Percentiles rank a stretch among this genome's conserved stretches.
These are phyloP conservation scores for Triangularia setosa DNA, from an alignment of 2,329 filamentous ascomycete genomes.

Conservation along the genomic window DNA sequence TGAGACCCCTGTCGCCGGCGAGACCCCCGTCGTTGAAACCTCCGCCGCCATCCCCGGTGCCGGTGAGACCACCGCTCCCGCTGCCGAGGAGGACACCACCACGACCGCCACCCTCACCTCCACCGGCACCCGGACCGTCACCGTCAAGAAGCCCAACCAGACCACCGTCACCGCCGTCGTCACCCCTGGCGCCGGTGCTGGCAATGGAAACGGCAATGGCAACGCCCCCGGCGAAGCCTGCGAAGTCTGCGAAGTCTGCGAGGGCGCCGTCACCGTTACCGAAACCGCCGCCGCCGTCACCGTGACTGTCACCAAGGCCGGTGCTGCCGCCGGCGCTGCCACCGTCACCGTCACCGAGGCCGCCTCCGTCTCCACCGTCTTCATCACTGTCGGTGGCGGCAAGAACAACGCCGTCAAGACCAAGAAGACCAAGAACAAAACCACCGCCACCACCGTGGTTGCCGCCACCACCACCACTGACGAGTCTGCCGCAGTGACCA, in stretches of 20 bases:
- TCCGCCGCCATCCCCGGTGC: constrained; percentile 1
- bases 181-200: constrained; percentile 6
- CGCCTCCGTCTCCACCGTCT: constrained; percentile 21
- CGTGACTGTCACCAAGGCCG: constrained; percentile 16
- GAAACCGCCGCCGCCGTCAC: constrained; percentile 14
- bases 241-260: background rate
- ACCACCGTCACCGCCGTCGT: constrained; percentile 9
- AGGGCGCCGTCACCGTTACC: constrained; percentile 5
- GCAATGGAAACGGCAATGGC: constrained; percentile 8
- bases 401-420: background rate
- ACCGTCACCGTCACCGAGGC: constrained; percentile 16
- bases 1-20: constrained; percentile 25
- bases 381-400: constrained; percentile 13
- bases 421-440: background rate
- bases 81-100: constrained; percentile 20
- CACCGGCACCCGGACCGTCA: constrained; percentile 28
- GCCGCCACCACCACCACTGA: constrained; percentile 9
- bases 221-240: constrained; percentile 4
- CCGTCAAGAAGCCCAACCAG: constrained; percentile 19
- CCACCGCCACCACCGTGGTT: background rate
- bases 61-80: constrained; percentile 5
- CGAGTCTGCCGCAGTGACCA: background rate
- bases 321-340: background rate
- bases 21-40: constrained; percentile 25
- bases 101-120: constrained; percentile 27